Evolutionary conservation across 371 early-diverging fungal species (phyloP).

Genomic region (Rhizopus stolonifer): DNA sequence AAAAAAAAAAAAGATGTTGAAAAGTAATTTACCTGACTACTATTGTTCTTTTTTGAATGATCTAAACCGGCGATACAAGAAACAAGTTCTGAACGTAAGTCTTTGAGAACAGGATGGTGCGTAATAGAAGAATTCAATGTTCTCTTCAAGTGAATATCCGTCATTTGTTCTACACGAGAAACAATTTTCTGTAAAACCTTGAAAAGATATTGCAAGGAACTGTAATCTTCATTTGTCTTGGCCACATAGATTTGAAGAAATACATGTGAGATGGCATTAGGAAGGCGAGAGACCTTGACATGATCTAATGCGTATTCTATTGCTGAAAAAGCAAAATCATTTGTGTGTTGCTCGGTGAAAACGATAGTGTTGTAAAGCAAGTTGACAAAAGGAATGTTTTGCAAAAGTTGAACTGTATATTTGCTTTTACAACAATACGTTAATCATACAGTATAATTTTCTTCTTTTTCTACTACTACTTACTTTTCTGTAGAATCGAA

Average conservation of each 20-base stretch:
- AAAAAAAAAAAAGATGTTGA: too few relatives aligned
- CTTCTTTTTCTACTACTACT: constrained; percentile 2
- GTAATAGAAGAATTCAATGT: constrained; percentile 15
- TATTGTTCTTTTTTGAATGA: too few relatives aligned
- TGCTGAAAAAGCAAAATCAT: constrained; percentile 19
- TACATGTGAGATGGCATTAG: constrained; percentile 24
- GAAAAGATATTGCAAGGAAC: constrained; percentile 21
- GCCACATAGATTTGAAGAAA: constrained; percentile 31
- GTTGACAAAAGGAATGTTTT: constrained; percentile 33
- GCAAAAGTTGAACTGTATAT: constrained; percentile 23
- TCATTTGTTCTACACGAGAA: constrained; percentile 1
- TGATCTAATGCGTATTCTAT: constrained; percentile 24
- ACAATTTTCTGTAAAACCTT: constrained; percentile 30
- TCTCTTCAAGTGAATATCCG: constrained; percentile 19
- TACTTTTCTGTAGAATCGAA: constrained; percentile 22
- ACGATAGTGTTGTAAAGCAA: constrained; percentile 34
- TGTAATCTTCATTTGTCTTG: constrained; percentile 7
- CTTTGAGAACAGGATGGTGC: constrained; percentile 26
- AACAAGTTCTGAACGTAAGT: constrained; percentile 16
- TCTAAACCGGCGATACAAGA: not conserved
- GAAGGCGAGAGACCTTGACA: constrained; percentile 26
- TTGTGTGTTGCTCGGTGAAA: constrained; percentile 9
- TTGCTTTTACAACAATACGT: constrained; percentile 5
- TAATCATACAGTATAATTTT: not conserved
- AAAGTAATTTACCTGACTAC: too few relatives aligned